Base-by-base conservation (phyloP, 2,329 filamentous ascomycete species). In the Penicillium palitans region DNA sequence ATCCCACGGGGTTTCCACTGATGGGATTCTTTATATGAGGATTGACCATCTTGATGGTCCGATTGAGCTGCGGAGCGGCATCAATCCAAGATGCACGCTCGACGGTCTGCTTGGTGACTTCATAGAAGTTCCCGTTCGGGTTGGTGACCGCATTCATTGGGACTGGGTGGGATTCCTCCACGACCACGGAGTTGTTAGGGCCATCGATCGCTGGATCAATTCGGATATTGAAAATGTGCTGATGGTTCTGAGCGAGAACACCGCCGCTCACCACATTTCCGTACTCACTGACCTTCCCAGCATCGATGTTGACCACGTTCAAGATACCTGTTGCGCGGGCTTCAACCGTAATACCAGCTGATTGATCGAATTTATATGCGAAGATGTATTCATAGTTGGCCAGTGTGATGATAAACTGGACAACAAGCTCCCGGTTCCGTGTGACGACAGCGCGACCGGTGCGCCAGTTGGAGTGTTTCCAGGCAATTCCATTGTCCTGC, bases 201-300 rank as follows among this genome's bases (percentile, higher is more conserved):
- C 84, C 84, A 45, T 83, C 84, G 35, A 86, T 74, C 60, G 83
- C 83, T 13, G 84, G 84, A 64, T 87, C 85, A 6, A 87, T 80
- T n/a, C 85, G 83, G 0, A 87, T 78, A 40, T 82, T 85, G 75
- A 92, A 90, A 65, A 91, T 88, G 72, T 91, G 89, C 70, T 91
- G 89, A 69, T 91, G 89, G 71, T 89, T 84, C 2, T 82, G 78
- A 1, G 86, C 88, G 1, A 90, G 79, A 9, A 87, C 86, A 40
- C 87, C 87, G 0, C 85, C 85, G 62, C 87, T 84, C 13, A 89
- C 84, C 13, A 87, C 80, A 1, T 85, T 89, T 25, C 87, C 87
- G 72, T 85, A 88, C 1, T 85, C 83, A 19, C 87, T 85, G 24
- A 80, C 77, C 59, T 87, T 75, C 41, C 83, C 84, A 52, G 71